Evolutionary conservation across 176 grass and related monocot species (phyloP), one percentile per base, ranked within the genome.

Genomic region (Lolium rigidum): DNA sequence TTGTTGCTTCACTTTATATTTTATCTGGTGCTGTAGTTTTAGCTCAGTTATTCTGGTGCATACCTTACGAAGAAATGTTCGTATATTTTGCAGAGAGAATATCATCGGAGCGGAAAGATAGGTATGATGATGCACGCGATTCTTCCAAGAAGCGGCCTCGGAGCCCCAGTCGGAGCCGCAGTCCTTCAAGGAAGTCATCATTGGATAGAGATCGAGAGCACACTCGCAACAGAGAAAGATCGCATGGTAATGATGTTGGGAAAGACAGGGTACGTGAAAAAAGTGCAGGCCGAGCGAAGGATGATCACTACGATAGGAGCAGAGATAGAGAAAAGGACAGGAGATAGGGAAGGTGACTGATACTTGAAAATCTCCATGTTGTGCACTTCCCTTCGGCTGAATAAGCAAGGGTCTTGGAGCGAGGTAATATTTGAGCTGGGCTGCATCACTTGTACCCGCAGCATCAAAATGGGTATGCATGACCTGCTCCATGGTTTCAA

Each of bases 301-400:
- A 93, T 4, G 94, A 94, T 77, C 88, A 90, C 87, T 78, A 90
- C 8, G 90, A 87, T 18, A 86, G 80, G 55, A 91, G 89, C 28
- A 82, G 88, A 69, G 91, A 88, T 28, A 86, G 97, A 72, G 94
- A 98, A 35, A 98, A 89, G 51, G 91, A 92, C 10, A 86, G 89
- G 91, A 91, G 89, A 89, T 93, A 87, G 68, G 86, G 89, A 26
- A 93, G 91, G 66, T 95, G 88, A 93, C 15, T 6, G 50, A 47
- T 73, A 10, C 63, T 68, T 16, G 2, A 18, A 37, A 66, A 54
- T 37, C 22, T 22, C 21, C 47, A 2, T 54, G 74, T 44, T 55
- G 55, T 44, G 49, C 51, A 61, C 69, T 82, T 73, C 54, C 54
- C 68, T 35, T 82, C 3, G 54, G 73, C 64, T 48, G 9, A 72